Evolutionary conservation across 306 rosid genomes (phyloP).

Genomic region (Dryas octopetala): DNA sequence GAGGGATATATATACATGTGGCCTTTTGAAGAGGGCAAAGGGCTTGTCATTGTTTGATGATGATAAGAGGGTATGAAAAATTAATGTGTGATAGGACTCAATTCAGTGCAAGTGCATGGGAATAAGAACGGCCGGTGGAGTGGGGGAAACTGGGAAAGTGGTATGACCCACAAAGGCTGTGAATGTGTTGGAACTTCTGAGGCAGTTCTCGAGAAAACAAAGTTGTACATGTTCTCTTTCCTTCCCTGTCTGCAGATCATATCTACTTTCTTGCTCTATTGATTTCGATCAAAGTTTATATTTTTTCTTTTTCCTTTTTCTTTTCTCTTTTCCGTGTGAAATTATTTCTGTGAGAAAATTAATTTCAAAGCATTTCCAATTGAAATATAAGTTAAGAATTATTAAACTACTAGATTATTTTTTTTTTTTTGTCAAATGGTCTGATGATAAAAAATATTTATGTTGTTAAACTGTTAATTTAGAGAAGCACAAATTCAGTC

Average conservation of each 20-base stretch:
- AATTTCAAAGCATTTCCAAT: too few species aligned
- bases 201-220: not conserved
- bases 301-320: too few species aligned
- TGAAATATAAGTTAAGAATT: too few species aligned
- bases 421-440: too few species aligned
- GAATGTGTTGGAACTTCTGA: constrained; percentile 16
- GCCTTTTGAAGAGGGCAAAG: not conserved
- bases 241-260: constrained; percentile 6
- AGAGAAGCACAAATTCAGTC: too few species aligned
- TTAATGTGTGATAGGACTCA: constrained; percentile 4
- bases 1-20: too few species aligned
- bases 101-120: constrained; percentile 8
- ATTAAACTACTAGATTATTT: too few species aligned
- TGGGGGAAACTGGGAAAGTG: not conserved
- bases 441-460: too few species aligned
- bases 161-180: constrained; percentile 7
- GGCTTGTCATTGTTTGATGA: constrained; percentile 12
- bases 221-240: not conserved
- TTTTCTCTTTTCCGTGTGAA: too few species aligned
- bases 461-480: too few species aligned
- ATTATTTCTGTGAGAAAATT: too few species aligned
- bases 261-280: not conserved
- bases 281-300: not conserved
- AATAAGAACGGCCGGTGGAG: not conserved
- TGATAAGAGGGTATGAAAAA: not conserved